Evolutionary conservation across 2,329 filamentous ascomycete species (phyloP).

Genomic region (Leptographium lundbergii): DNA sequence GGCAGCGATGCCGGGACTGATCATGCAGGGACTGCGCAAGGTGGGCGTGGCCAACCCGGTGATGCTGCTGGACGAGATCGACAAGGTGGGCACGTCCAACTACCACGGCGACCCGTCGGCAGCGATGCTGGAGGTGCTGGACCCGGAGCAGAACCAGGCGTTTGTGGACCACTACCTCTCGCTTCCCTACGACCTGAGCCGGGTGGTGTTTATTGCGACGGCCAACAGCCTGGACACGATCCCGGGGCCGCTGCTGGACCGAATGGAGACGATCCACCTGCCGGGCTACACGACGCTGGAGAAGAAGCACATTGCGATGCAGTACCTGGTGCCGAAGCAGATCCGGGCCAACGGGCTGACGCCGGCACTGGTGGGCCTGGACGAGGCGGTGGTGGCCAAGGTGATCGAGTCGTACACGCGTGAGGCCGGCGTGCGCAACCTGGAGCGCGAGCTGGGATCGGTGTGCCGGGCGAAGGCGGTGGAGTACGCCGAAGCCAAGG

Average conservation of each 20-base stretch:
- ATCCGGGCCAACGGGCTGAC: conserved; percentile 78
- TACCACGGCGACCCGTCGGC: conserved; percentile 93
- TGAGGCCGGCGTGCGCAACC: conserved; percentile 87
- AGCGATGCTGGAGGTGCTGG: conserved; percentile 94
- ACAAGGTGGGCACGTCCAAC: conserved; percentile 86
- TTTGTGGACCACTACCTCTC: conserved; percentile 96
- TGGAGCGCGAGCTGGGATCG: conserved; percentile 89
- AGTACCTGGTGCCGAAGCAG: conserved; percentile 94
- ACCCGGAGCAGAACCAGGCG: conserved; percentile 90
- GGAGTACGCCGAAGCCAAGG: conserved; percentile 82
- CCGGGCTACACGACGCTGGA: conserved; percentile 95
- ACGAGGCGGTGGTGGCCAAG: conserved; percentile 78
- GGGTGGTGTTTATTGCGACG: conserved; percentile 94
- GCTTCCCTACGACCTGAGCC: conserved; percentile 89
- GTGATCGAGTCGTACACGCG: conserved; percentile 95
- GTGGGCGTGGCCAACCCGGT: conserved; percentile 93
- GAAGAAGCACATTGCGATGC: conserved; percentile 86
- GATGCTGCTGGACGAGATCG: conserved; percentile 91
- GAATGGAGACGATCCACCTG: conserved; percentile 92
- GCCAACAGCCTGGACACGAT: conserved; percentile 94
- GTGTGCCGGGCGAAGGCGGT: conserved; percentile 94
- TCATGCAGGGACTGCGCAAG: conserved; percentile 89
- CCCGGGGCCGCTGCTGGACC: conserved; percentile 80
- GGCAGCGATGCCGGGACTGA: conserved; percentile 93
- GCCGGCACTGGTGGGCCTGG: conserved; percentile 61